Base-by-base conservation (phyloP, 345 rosid species). In the Syzygium grande region DNA sequence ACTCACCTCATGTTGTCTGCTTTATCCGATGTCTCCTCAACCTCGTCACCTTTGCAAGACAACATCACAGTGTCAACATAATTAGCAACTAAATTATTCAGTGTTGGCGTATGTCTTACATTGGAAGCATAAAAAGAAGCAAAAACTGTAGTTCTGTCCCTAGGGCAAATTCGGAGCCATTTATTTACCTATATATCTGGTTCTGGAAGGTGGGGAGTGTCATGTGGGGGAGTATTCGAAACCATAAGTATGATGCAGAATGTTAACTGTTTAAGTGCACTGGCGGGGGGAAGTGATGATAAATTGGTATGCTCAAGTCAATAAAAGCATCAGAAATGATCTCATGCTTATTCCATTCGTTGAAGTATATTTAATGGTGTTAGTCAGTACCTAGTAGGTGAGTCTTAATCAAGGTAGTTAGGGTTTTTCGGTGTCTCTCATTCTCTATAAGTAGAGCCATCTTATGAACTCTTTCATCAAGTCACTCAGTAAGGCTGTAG, bases 1-100 rank as follows among this genome's bases (percentile, higher is more conserved):
- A 85, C 90, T 83, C 73, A 96, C 95, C 98, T 93, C 84, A 51
- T 83, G 88, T 87, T 86, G 61, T 88, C 90, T 86, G 87, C 78
- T 86, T 87, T 89, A 84, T 92, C 88, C 25, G 91, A 90, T 90
- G 91, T 91, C 89, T 90, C 94, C 88, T 91, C 89, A 80, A 43
- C 59, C 86, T 90, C 88, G 88, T 87, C 92, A 93, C 95, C 98
- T 94, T 84, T 22, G 65, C 89, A 85, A 91, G 79, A 80, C 84
- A 85, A 86, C 84, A 86, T 51, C 86, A 86, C 10, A 65, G 87
- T 43, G 51, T 29, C 79, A 43, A 46, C 52, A 41, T 53, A n/a
- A 53, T 89, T 87, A 91, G 80, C 59, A 86, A 4, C 38, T 19
- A 63, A 53, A 52, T 49, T 52, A n/a, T 41, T 58, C 51, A 63